phyloP scores from a whole-genome alignment of 2,329 filamentous ascomycete genomes.

The Bimuria novae-zelandiae region DNA sequence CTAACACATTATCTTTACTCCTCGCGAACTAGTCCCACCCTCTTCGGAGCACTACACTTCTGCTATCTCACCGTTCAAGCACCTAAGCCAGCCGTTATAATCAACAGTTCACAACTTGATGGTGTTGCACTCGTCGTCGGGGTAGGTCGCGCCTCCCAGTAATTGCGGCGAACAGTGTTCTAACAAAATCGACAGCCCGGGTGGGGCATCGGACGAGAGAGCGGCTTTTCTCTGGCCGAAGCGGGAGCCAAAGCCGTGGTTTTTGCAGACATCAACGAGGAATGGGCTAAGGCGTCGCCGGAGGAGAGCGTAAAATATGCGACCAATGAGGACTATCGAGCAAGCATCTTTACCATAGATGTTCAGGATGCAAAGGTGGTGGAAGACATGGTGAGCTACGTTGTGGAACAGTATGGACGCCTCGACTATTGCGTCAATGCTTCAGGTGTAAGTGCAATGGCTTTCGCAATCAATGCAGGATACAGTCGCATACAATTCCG shows the following conservation, averaged over 20 bases:
- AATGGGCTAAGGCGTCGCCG: constrained; percentile 8
- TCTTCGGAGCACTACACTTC: background rate
- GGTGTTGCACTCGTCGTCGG: constrained; percentile 14
- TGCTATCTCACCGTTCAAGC: background rate
- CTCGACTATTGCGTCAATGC: constrained; percentile 60
- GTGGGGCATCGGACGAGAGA: constrained; percentile 40
- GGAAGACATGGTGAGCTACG: constrained; percentile 44
- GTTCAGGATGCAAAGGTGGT: constrained; percentile 19
- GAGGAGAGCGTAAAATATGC: constrained; percentile 12
- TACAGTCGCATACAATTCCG: background rate
- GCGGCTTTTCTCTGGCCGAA: constrained; percentile 28
- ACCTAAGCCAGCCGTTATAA: background rate
- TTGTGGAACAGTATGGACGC: constrained; percentile 50
- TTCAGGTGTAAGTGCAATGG: constrained; percentile 49
- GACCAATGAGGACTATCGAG: constrained; percentile 10
- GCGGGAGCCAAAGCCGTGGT: constrained; percentile 30
- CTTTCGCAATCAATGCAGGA: background rate
- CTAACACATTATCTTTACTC: background rate
- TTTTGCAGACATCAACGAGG: constrained; percentile 16
- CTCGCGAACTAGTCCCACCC: background rate
- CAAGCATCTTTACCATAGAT: constrained; percentile 8
- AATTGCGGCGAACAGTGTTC: background rate
- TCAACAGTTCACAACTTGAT: constrained; percentile 10
- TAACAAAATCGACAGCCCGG: constrained; percentile 15
- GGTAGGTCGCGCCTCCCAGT: constrained; percentile 1